phyloP scores from a whole-genome alignment of 2,329 filamentous ascomycete genomes.

The Graphilbum fragrans region DNA sequence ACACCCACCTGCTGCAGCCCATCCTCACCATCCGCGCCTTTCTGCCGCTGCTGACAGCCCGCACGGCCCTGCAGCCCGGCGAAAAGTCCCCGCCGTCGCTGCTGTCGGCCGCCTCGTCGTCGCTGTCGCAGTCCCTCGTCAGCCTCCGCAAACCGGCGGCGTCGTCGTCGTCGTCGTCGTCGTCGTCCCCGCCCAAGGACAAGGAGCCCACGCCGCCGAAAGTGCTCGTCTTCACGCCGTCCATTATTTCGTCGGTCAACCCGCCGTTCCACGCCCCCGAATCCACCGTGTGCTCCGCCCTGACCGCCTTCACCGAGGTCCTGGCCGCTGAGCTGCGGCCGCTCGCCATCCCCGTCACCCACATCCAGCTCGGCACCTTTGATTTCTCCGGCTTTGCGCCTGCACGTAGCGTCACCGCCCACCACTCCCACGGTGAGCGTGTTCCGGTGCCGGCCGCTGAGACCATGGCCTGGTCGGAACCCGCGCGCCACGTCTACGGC shows the following conservation, averaged over 20 bases:
- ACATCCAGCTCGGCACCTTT: constrained; percentile 85
- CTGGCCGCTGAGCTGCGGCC: constrained; percentile 68
- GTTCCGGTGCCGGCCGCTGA: constrained; percentile 37
- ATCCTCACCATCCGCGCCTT: constrained; percentile 84
- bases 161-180: constrained; percentile 4
- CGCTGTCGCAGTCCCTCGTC: constrained; percentile 1
- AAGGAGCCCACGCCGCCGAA: constrained; percentile 32
- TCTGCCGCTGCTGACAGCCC: constrained; percentile 61
- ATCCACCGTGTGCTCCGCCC: constrained; percentile 70
- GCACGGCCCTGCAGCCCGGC: constrained; percentile 30
- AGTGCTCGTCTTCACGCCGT: constrained; percentile 67
- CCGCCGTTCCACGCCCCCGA: constrained; percentile 78
- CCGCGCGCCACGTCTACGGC: constrained; percentile 47
- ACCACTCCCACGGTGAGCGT: constrained; percentile 13
- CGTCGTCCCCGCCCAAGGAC: constrained; percentile 27
- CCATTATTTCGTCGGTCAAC: constrained; percentile 67
- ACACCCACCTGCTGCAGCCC: constrained; percentile 81
- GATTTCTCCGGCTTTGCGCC: constrained; percentile 62
- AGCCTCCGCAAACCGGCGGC: constrained; percentile 2
- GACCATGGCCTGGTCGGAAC: constrained; percentile 51
- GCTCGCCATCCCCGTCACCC: constrained; percentile 65
- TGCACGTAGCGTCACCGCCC: constrained; percentile 13
- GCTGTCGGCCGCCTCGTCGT: constrained; percentile 4
- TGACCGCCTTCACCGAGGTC: constrained; percentile 76
- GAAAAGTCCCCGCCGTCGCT: constrained; percentile 15